Evolutionary conservation across 1,284 basidiomycete species (phyloP), one percentile per base, ranked within the genome.

Genomic region (Tylopilus orsonianus): DNA sequence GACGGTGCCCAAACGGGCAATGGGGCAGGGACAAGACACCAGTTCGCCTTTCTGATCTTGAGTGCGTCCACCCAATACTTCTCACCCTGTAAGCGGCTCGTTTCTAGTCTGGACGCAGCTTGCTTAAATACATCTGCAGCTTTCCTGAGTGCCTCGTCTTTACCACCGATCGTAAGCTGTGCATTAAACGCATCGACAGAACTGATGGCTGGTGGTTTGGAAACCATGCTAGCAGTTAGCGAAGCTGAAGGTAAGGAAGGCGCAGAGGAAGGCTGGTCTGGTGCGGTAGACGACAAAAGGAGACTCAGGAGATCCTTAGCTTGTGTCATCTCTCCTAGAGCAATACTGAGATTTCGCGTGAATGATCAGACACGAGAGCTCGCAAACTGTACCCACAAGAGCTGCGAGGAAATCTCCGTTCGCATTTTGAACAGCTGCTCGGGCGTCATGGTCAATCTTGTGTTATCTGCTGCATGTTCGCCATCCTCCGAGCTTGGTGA

Each of bases 61-160:
- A 91, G 73, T 5, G 88, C 89, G 62, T 90, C 80, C 7, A 81
- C 71, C 88, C 88, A 91, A 57, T 90, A 90, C 51, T 73, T 78
- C 60, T 89, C 87, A 26, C 80, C 78, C 33, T 75, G 71, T 12
- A 78, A 55, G 29, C 83, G 71, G 18, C 79, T 74, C 38, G 78
- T 72, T 59, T 89, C 87, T 69, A 90, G 80, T 41, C 78, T 77
- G 41, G 79, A 75, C 10, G 86, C 82, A 5, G 87, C 87, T 26
- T 71, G 65, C 56, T 81, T 87, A 55, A 91, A 85, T 2, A 89
- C 70, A 46, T 75, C 71, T 1, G 84, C 77, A 23, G 89, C 88
- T 53, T 84, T 81, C 51, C 88, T 72, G 30, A 91, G 67, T 0
- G 87, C 81, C 58, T 83, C 81, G 51, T 91, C 89, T 66, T 90